Percentiles rank a stretch among this genome's conserved stretches.
These are phyloP conservation scores for Penicillium vulpinum DNA, from an alignment of 2,329 filamentous ascomycete genomes.

Conservation along the genomic window DNA sequence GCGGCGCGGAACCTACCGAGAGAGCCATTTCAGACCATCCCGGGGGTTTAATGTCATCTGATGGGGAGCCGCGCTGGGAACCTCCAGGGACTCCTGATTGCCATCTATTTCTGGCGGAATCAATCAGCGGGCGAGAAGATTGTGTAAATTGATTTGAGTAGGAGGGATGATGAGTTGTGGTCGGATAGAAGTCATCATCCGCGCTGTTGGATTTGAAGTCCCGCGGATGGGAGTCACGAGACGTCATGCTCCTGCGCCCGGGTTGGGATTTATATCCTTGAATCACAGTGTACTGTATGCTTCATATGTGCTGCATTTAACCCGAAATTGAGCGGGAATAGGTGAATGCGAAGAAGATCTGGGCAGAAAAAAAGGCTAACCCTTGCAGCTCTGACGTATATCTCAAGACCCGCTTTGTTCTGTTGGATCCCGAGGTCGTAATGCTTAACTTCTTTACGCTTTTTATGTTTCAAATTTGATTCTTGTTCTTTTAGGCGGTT, in stretches of 20 bases:
- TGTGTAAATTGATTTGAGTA: slow-evolving; percentile 14
- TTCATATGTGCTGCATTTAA: neutral
- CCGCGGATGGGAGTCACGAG: neutral
- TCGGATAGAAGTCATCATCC: slow-evolving; percentile 20
- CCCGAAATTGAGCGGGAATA: neutral
- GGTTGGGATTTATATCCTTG: neutral
- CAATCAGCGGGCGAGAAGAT: slow-evolving; percentile 36
- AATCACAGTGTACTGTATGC: neutral
- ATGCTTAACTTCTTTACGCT: neutral
- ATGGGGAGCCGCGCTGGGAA: slow-evolving; percentile 20
- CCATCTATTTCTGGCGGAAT: slow-evolving; percentile 44
- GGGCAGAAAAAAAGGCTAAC: slow-evolving; percentile 1
- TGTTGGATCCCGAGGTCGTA: neutral
- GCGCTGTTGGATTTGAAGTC: slow-evolving; percentile 32
- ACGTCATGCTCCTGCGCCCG: neutral
- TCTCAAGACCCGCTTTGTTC: neutral
- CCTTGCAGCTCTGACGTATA: slow-evolving; percentile 4
- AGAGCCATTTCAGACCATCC: slow-evolving; percentile 28
- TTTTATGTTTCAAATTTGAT: neutral
- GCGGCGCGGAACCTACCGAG: slow-evolving; percentile 41
- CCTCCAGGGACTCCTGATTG: slow-evolving; percentile 23
- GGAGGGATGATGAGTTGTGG: slow-evolving; percentile 11
- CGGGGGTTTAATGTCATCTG: slow-evolving; percentile 20
- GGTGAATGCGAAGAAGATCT: neutral
- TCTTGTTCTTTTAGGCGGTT: neutral